Conservation (phyloP, 345 rosid species). For the Gossypium sturtianum region DNA sequence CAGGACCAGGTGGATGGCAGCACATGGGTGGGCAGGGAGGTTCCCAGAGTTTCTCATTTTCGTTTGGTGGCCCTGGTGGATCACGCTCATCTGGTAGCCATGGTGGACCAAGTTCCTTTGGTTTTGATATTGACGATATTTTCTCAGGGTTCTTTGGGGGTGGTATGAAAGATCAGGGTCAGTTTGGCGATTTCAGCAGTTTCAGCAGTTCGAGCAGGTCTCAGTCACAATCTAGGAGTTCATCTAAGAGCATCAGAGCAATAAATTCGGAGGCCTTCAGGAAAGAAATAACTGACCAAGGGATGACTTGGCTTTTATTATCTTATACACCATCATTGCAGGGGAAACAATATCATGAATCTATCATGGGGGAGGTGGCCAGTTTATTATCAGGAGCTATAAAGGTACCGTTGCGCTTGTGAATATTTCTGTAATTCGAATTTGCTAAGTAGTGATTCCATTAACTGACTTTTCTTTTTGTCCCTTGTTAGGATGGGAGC, state of each 20-base stretch:
- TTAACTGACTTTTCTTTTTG: conserved; percentile 6
- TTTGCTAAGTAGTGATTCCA: neutral
- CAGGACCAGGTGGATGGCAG: conserved; percentile 69
- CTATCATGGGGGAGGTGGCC: conserved; percentile 54
- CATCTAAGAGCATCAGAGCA: conserved; percentile 37
- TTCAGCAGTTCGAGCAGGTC: conserved; percentile 36
- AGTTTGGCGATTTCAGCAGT: conserved; percentile 56
- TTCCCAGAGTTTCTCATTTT: conserved; percentile 61
- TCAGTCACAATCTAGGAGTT: conserved; percentile 38
- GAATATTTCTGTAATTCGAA: neutral
- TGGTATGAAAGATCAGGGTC: conserved; percentile 26
- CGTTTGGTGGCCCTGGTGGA: conserved; percentile 59
- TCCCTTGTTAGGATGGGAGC: conserved; percentile 54
- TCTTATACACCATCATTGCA: conserved; percentile 47
- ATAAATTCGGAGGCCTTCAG: conserved; percentile 49
- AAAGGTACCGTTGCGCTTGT: conserved; percentile 39
- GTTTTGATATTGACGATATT: conserved; percentile 59
- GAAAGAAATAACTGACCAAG: conserved; percentile 61
- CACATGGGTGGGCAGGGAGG: conserved; percentile 64
- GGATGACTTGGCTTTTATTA: conserved; percentile 88
- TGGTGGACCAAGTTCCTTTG: conserved; percentile 47
- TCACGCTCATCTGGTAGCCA: conserved; percentile 55
- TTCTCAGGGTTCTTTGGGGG: conserved; percentile 59
- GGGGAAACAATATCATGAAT: conserved; percentile 50
- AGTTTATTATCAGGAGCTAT: conserved; percentile 68